Conservation (phyloP, 164 flowering plant genomes). For the Pachysandra terminalis region DNA sequence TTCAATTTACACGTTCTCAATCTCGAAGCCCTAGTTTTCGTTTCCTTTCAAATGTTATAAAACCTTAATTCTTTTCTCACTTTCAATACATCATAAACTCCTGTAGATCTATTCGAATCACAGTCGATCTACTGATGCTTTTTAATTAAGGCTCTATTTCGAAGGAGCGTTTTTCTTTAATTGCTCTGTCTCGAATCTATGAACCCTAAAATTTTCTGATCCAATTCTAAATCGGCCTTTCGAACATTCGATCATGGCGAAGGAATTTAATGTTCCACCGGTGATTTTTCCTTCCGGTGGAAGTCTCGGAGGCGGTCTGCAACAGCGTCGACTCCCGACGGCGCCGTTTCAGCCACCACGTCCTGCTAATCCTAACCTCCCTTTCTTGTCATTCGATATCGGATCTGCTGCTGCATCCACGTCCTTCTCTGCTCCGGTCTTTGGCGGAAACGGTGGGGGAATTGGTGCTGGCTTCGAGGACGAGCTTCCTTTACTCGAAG, state of each 20-base stretch:
- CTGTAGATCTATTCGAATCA: too few relatives aligned
- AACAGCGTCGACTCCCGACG: slow-evolving; percentile 17
- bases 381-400: slow-evolving; percentile 22
- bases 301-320: slow-evolving; percentile 5
- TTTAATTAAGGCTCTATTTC: too few relatives aligned
- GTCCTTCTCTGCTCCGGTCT: slow-evolving; percentile 12
- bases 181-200: too few relatives aligned
- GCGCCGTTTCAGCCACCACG: slow-evolving; percentile 20
- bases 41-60: too few relatives aligned
- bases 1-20: too few relatives aligned
- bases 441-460: slow-evolving; percentile 19
- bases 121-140: too few relatives aligned
- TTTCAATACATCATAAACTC: too few relatives aligned
- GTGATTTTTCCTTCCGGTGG: slow-evolving; percentile 19
- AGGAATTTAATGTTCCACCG: slow-evolving; percentile 22
- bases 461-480: slow-evolving; percentile 48
- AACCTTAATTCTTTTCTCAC: too few relatives aligned
- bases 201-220: too few relatives aligned
- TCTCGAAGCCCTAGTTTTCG: too few relatives aligned
- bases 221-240: neutral
- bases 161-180: too few relatives aligned
- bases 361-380: slow-evolving; percentile 17
- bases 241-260: slow-evolving; percentile 13
- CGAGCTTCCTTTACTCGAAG: slow-evolving; percentile 87
- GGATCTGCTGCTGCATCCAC: slow-evolving; percentile 18